phyloP scores from a whole-genome alignment of 768 basidiomycete species.

The Mycena maculata region DNA sequence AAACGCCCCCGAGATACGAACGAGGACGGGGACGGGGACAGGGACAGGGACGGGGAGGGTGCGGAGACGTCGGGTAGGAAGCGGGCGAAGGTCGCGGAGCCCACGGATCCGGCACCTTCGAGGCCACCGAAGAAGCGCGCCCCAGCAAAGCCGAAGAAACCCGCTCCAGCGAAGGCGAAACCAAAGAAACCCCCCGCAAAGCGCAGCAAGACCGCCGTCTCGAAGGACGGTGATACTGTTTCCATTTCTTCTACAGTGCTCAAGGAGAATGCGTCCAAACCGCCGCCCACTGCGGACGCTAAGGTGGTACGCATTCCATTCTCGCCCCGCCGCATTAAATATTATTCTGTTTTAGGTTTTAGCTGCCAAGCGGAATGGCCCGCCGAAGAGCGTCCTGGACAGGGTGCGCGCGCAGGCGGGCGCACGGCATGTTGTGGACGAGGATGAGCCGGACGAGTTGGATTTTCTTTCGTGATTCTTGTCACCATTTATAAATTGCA shows the following conservation, averaged over 20 bases:
- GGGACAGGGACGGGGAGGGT: slow-evolving; percentile 9
- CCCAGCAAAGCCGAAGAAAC: slow-evolving; percentile 22
- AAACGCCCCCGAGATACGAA: slow-evolving; percentile 19
- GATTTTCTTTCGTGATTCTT: slow-evolving; percentile 31
- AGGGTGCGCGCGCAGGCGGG: slow-evolving; percentile 14
- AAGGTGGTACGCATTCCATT: background rate
- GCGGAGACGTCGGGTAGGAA: slow-evolving; percentile 9
- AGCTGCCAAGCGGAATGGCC: background rate
- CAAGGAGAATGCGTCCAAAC: slow-evolving; percentile 18
- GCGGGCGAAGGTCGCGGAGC: slow-evolving; percentile 13
- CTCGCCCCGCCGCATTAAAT: background rate
- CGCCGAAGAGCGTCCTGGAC: slow-evolving; percentile 31
- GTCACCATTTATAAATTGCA: background rate
- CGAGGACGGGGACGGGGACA: slow-evolving; percentile 20
- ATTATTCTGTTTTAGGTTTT: background rate
- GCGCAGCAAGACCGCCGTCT: slow-evolving; percentile 5
- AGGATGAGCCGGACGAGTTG: slow-evolving; percentile 31
- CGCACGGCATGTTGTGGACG: background rate
- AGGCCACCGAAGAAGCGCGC: no score
- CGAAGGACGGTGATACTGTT: background rate
- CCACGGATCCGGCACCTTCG: background rate
- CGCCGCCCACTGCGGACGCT: background rate
- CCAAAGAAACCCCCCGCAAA: no score
- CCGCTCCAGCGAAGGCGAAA: no score
- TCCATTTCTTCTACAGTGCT: slow-evolving; percentile 9